These are phyloP conservation scores for Russula emetica DNA, from an alignment of 768 basidiomycete genomes.

Conservation along the genomic window DNA sequence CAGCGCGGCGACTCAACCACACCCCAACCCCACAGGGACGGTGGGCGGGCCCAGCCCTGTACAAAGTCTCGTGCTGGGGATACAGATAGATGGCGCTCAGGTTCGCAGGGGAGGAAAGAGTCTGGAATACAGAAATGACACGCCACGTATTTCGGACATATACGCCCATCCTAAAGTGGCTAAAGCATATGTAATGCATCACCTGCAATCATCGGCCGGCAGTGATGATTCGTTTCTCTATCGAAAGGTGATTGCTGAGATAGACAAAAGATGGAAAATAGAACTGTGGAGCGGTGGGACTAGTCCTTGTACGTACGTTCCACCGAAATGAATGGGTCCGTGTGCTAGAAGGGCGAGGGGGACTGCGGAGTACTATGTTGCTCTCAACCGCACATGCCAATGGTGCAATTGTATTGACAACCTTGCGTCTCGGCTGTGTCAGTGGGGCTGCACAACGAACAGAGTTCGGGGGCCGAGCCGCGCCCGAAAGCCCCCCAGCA, in stretches of 20 bases:
- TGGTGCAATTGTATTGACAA: background rate
- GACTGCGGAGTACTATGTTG: background rate
- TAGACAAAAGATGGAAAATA: background rate
- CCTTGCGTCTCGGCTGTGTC: background rate
- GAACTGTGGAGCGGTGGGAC: background rate
- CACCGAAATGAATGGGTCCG: background rate
- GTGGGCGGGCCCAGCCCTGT: background rate
- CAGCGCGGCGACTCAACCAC: background rate
- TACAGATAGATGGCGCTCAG: background rate
- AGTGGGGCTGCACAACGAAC: background rate
- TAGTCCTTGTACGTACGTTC: constrained; percentile 2
- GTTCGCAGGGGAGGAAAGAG: background rate
- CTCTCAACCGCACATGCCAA: background rate
- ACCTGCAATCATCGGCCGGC: background rate
- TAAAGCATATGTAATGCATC: background rate
- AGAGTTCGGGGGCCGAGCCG: background rate
- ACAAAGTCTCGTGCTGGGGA: background rate
- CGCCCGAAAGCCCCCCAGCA: background rate
- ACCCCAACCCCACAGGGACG: background rate
- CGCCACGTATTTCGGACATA: background rate
- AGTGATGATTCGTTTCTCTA: background rate
- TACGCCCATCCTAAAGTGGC: background rate
- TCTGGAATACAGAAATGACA: background rate
- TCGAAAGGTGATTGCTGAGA: constrained; percentile 2
- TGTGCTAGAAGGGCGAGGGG: background rate